Evolutionary conservation across 73 alveolate species (phyloP).

Genomic region (Symbiodinium pilosum): DNA sequence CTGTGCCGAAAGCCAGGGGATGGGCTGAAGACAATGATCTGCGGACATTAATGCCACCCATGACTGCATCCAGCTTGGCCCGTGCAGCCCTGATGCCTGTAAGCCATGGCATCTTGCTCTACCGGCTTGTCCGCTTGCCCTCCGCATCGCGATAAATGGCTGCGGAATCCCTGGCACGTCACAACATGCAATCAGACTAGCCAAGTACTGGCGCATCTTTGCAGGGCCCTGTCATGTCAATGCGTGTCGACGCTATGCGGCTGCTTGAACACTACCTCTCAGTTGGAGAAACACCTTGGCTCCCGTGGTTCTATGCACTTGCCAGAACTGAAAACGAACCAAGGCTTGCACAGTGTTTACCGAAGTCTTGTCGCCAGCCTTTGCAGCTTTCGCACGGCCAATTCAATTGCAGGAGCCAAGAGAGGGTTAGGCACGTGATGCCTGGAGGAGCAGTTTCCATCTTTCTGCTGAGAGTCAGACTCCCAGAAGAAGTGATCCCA

Average conservation of each 20-base stretch:
- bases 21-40: slow-evolving; percentile 87
- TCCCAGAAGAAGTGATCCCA: too few relatives aligned
- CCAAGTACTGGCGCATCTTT: not conserved
- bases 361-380: not conserved
- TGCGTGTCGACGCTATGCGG: not conserved
- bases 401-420: too few relatives aligned
- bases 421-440: too few relatives aligned
- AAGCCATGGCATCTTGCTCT: not conserved
- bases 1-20: slow-evolving; percentile 82
- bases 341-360: not conserved
- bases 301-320: not conserved
- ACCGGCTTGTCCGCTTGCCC: not conserved
- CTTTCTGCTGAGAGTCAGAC: too few relatives aligned
- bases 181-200: not conserved
- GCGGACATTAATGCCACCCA: not conserved
- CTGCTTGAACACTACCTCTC: slow-evolving; percentile 3
- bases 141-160: not conserved
- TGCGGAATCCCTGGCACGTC: not conserved
- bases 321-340: not conserved
- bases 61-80: not conserved
- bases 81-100: not conserved
- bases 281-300: slow-evolving; percentile 7
- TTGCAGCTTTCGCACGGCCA: not conserved
- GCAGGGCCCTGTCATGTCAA: too few relatives aligned
- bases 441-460: too few relatives aligned